A percentile compares a stretch with the other conserved stretches of the same genome.
These are phyloP conservation scores for Termitomyces sp. DNA, from an alignment of 768 basidiomycete genomes.

Conservation along the genomic window DNA sequence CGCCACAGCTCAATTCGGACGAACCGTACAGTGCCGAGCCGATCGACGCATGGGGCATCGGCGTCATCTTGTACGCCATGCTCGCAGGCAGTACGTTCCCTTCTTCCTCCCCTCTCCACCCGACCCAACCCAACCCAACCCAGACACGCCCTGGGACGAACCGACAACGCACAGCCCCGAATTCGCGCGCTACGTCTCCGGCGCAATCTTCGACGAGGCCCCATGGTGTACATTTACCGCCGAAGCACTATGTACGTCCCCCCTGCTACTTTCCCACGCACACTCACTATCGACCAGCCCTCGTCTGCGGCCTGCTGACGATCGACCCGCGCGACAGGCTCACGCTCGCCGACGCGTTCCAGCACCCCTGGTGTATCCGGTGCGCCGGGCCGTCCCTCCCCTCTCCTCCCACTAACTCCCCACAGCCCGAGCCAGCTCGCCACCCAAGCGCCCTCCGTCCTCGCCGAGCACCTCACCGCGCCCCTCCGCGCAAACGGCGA, in stretches of 20 bases:
- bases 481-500: slow-evolving; percentile 68
- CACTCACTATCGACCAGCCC: not conserved
- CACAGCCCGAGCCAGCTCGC: slow-evolving; percentile 68
- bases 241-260: slow-evolving; percentile 57
- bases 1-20: slow-evolving; percentile 55
- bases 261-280: not conserved
- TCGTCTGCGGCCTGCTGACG: slow-evolving; percentile 48
- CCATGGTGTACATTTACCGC: slow-evolving; percentile 74
- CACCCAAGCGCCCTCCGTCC: slow-evolving; percentile 36
- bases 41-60: slow-evolving; percentile 93
- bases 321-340: slow-evolving; percentile 65
- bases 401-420: not conserved
- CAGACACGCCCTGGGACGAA: slow-evolving; percentile 98
- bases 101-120: not conserved
- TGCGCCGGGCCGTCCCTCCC: slow-evolving; percentile 16
- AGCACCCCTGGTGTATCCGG: slow-evolving; percentile 77
- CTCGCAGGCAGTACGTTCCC: slow-evolving; percentile 78
- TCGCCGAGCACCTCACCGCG: slow-evolving; percentile 70
- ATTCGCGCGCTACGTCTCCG: slow-evolving; percentile 68
- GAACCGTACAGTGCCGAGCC: slow-evolving; percentile 84
- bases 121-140: not conserved
- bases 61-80: slow-evolving; percentile 90
- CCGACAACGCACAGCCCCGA: slow-evolving; percentile 78
- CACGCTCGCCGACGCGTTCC: slow-evolving; percentile 42
- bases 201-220: slow-evolving; percentile 63